phyloP scores from a whole-genome alignment of 73 alveolate species.

The Symbiodinium pilosum region DNA sequence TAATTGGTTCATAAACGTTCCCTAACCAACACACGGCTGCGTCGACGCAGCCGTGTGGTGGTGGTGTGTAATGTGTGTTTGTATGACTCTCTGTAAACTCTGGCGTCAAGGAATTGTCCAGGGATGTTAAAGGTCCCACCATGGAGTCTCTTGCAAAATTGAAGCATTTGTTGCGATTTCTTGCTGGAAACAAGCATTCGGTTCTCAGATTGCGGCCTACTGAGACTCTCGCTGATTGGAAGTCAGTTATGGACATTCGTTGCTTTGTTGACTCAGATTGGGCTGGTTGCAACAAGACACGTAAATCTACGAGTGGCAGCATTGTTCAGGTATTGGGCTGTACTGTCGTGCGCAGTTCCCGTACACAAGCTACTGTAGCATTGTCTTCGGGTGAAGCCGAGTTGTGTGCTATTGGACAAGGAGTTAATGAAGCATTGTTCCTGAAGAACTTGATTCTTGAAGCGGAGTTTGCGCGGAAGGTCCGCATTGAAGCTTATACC shows the following conservation, averaged over 20 bases:
- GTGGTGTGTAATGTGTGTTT: too few relatives aligned
- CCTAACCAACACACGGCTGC: background rate
- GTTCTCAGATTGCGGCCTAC: background rate
- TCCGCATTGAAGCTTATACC: background rate
- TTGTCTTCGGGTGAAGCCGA: background rate
- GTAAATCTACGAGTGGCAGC: background rate
- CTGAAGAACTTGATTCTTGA: background rate
- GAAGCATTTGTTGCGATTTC: background rate
- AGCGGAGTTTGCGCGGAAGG: background rate
- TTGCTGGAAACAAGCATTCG: background rate
- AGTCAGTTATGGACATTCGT: background rate
- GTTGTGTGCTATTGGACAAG: background rate
- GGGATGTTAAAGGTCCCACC: background rate
- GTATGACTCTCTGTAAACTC: background rate
- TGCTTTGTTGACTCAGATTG: background rate
- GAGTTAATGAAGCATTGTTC: background rate
- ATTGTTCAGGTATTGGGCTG: background rate
- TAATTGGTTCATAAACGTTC: background rate
- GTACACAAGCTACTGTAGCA: background rate
- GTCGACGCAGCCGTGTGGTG: too few relatives aligned
- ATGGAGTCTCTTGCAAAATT: background rate
- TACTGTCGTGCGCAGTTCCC: background rate
- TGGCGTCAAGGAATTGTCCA: background rate
- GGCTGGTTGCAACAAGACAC: background rate
- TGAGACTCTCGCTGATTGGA: background rate